Base-by-base conservation (phyloP, 169 alveolate genomes). In the Cryptosporidium viatorum region DNA sequence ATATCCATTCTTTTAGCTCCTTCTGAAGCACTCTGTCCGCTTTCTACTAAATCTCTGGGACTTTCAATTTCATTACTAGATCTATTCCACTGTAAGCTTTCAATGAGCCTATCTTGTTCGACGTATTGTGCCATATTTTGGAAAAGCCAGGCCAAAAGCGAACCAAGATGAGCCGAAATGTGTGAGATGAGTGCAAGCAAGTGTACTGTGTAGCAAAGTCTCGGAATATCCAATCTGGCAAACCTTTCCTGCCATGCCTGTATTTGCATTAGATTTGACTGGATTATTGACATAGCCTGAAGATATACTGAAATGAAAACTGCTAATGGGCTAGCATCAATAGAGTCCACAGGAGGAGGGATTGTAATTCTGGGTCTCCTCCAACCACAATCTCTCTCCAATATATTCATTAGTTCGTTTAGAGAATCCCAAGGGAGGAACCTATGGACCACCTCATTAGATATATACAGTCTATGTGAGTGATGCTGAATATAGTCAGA, bases 231-330 rank as follows among this genome's bases (percentile, higher is more conserved):
- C 3, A 80, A 65, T 43, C 89, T 37, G 21, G 89, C 73, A 80
- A 80, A 80, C 35, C 89, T 80, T 45, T 80, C 89, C 37, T 80
- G 89, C 89, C 89, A 80, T n/a, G 89, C 89, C 45, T 80, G 89
- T 37, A 80, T 48, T 10, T 80, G 89, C 74, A 80, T 60, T 10
- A 80, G 51, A 18, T 80, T 80, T 5, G 68, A 29, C 26, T 80
- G 89, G 29, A 80, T 52, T n/a, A 80, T 67, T 23, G 74, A 59
- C 48, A 80, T 31, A 3, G 75, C 89, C 50, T 80, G 89, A 7
- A 80, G 75, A 7, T 60, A 80, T 8, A 80, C 89, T 31, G 89
- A 80, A 2, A 80, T 60, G 26, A 80, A 80, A 8, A 80, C 33
- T 4, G 89, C 71, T 21, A 80, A 50, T 8, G 89, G 89, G 21